Conservation (phyloP, 768 basidiomycete genomes). For the Trametes gibbosa region DNA sequence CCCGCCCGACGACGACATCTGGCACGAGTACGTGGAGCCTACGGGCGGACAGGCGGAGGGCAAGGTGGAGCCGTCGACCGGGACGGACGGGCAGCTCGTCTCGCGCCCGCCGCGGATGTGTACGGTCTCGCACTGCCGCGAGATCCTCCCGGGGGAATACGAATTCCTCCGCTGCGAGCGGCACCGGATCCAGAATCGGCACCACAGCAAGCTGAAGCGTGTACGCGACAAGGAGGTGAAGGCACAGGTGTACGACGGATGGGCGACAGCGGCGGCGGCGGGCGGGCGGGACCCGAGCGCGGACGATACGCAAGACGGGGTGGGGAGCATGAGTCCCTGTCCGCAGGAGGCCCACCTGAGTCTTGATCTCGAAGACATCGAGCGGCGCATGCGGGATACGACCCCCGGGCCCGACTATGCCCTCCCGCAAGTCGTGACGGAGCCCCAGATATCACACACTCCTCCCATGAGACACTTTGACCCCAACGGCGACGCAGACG, state of each 20-base stretch:
- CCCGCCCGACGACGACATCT: conserved; percentile 11
- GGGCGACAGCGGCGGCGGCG: conserved; percentile 18
- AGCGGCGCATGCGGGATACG: conserved; percentile 2
- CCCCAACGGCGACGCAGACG: not conserved
- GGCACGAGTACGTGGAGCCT: conserved; percentile 14
- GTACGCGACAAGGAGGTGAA: conserved; percentile 50
- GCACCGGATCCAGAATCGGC: conserved; percentile 53
- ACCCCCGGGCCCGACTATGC: not conserved
- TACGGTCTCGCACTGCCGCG: conserved; percentile 56
- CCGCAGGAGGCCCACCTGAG: not conserved
- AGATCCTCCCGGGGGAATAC: conserved; percentile 45
- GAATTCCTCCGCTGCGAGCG: conserved; percentile 53
- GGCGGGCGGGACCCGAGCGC: not conserved
- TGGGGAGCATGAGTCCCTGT: not conserved
- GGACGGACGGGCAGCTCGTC: conserved; percentile 10
- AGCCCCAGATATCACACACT: not conserved
- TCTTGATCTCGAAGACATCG: conserved; percentile 1
- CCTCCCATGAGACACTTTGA: not conserved
- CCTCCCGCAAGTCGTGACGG: not conserved
- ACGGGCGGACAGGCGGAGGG: not conserved
- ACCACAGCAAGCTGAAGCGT: conserved; percentile 51
- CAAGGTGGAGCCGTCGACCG: not conserved
- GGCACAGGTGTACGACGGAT: conserved; percentile 26
- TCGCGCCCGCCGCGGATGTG: conserved; percentile 46
- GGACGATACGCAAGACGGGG: not conserved